Conservation (phyloP, 345 rosid genomes). For the Pugionium cornutum region DNA sequence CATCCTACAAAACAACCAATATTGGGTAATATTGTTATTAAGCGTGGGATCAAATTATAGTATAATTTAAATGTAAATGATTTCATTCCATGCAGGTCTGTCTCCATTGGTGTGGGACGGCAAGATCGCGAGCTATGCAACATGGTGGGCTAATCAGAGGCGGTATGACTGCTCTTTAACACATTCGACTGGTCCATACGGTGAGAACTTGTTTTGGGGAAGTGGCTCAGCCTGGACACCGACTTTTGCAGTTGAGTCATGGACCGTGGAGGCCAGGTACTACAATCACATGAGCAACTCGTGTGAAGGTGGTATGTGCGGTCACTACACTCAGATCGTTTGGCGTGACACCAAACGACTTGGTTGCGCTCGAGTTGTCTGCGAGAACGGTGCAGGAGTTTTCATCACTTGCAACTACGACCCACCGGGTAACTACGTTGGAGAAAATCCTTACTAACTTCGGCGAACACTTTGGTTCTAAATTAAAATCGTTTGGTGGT, state of each 20-base stretch:
- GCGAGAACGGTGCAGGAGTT: conserved; percentile 54
- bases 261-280: conserved; percentile 64
- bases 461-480: conserved; percentile 15
- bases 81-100: conserved; percentile 42
- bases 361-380: conserved; percentile 73
- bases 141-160: conserved; percentile 61
- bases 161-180: conserved; percentile 58
- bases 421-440: conserved; percentile 88
- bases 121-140: conserved; percentile 52
- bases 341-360: conserved; percentile 62
- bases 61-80: too few relatives aligned
- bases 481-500: conserved; percentile 1
- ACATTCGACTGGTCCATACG: conserved; percentile 83
- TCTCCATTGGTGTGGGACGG: conserved; percentile 62
- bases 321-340: conserved; percentile 87
- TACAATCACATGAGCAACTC: conserved; percentile 59
- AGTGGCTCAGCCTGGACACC: conserved; percentile 74
- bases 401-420: conserved; percentile 90
- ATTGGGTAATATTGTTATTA: neutral
- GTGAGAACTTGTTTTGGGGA: conserved; percentile 95
- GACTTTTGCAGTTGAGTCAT: conserved; percentile 59
- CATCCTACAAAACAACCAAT: neutral
- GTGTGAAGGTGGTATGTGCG: conserved; percentile 59
- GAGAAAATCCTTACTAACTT: conserved; percentile 73
- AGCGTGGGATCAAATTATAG: neutral